Conservation (phyloP, 1,139 yeast genomes). For the Debaryomyces singareniensis region DNA sequence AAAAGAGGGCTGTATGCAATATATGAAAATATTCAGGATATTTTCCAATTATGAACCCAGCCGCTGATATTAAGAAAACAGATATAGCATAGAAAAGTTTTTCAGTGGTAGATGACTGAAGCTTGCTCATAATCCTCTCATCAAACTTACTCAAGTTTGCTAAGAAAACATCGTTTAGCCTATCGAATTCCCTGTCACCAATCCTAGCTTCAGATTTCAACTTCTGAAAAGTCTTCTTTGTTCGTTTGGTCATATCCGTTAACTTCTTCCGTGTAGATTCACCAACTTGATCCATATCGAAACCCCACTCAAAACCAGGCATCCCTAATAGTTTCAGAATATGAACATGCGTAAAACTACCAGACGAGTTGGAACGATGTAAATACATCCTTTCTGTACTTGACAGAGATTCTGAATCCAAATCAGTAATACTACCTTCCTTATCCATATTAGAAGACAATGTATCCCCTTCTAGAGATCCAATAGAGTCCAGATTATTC, state of each 20-base stretch:
- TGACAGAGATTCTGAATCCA: too few species aligned
- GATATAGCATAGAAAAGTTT: constrained; percentile 78
- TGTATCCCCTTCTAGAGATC: too few species aligned
- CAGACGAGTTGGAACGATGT: constrained; percentile 24
- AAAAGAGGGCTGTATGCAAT: constrained; percentile 59
- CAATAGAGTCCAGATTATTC: too few species aligned
- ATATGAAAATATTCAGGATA: constrained; percentile 74
- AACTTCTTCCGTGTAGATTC: constrained; percentile 30
- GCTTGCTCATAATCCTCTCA: constrained; percentile 41
- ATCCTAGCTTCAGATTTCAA: constrained; percentile 10
- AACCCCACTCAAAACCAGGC: constrained; percentile 41
- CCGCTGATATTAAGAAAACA: constrained; percentile 57
- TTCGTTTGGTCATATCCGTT: constrained; percentile 30
- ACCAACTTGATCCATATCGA: constrained; percentile 32
- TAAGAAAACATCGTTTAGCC: constrained; percentile 29
- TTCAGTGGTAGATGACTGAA: constrained; percentile 61
- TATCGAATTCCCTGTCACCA: constrained; percentile 16
- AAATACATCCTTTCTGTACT: constrained; percentile 1
- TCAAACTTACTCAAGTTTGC: constrained; percentile 51
- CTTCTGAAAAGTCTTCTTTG: constrained; percentile 26
- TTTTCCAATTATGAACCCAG: constrained; percentile 75
- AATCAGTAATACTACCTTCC: too few species aligned
- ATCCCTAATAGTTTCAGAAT: constrained; percentile 30
- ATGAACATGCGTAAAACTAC: constrained; percentile 33
- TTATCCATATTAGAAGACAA: too few species aligned